phyloP scores from a whole-genome alignment of 345 rosid genomes.

The Syzygium jambos region DNA sequence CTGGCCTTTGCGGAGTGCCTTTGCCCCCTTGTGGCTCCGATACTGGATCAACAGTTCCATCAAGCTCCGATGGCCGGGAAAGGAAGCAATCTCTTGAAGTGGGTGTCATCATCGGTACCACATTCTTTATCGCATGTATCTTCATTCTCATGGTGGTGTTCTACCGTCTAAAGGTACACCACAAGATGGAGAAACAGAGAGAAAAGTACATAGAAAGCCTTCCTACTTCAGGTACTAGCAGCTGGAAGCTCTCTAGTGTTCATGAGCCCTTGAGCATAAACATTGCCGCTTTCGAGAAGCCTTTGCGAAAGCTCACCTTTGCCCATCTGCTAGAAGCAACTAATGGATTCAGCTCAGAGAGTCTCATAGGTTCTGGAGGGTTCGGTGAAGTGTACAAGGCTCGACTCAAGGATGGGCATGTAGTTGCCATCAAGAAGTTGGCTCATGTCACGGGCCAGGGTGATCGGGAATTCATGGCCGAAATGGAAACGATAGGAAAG shows the following conservation, averaged over 20 bases:
- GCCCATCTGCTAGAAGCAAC: conserved; percentile 94
- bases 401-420: conserved; percentile 57
- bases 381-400: conserved; percentile 99
- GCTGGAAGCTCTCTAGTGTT: conserved; percentile 91
- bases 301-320: conserved; percentile 76
- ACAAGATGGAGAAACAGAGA: conserved; percentile 47
- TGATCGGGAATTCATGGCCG: conserved; percentile 98
- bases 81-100: conserved; percentile 43
- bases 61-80: conserved; percentile 5
- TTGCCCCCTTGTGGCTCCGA: conserved; percentile 52
- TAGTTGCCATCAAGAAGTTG: conserved; percentile 91
- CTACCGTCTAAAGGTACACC: conserved; percentile 41
- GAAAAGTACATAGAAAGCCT: conserved; percentile 90
- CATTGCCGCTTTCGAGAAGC: conserved; percentile 89
- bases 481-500: conserved; percentile 98
- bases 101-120: conserved; percentile 53
- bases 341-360: conserved; percentile 93
- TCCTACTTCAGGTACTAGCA: conserved; percentile 77
- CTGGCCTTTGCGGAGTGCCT: conserved; percentile 96
- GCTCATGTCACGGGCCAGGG: conserved; percentile 91
- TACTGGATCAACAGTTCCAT: not conserved
- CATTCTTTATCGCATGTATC: conserved; percentile 53
- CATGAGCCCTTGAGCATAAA: conserved; percentile 92
- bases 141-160: conserved; percentile 56
- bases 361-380: conserved; percentile 90